phyloP scores from a whole-genome alignment of 2,329 filamentous ascomycete species.

The Cryphonectria radicalis region DNA sequence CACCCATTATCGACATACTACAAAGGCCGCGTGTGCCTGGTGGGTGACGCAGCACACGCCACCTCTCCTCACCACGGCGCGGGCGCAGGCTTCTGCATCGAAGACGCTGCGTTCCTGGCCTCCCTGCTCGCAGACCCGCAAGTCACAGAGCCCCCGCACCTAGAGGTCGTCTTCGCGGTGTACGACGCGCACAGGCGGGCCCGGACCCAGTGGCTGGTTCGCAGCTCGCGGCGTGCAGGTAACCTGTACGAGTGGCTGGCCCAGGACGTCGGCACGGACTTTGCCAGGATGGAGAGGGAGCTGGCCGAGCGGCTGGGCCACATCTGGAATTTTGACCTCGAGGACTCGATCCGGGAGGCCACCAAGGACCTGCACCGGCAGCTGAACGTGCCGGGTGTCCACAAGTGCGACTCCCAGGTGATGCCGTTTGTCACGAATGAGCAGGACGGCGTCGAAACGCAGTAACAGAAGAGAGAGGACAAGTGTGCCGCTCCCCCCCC shows the following conservation, averaged over 20 bases:
- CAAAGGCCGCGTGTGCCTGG: slow-evolving; percentile 50
- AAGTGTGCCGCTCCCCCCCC: background rate
- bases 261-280: slow-evolving; percentile 41
- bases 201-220: slow-evolving; percentile 53
- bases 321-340: slow-evolving; percentile 24
- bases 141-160: slow-evolving; percentile 38
- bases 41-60: slow-evolving; percentile 68
- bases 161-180: slow-evolving; percentile 51
- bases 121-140: slow-evolving; percentile 50
- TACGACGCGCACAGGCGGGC: slow-evolving; percentile 56
- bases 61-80: slow-evolving; percentile 64
- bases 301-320: slow-evolving; percentile 22
- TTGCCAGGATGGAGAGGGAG: slow-evolving; percentile 40
- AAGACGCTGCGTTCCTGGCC: slow-evolving; percentile 52
- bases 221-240: slow-evolving; percentile 51
- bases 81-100: slow-evolving; percentile 61
- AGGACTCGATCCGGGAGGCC: slow-evolving; percentile 22
- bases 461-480: background rate
- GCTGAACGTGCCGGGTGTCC: slow-evolving; percentile 20
- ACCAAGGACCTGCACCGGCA: slow-evolving; percentile 24
- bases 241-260: slow-evolving; percentile 51
- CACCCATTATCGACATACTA: slow-evolving; percentile 48
- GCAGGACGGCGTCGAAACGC: slow-evolving; percentile 20
- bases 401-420: slow-evolving; percentile 23
- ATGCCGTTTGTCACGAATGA: slow-evolving; percentile 27